Evolutionary conservation across 306 rosid genomes (phyloP).

Genomic region (Prinsepia uniflora): DNA sequence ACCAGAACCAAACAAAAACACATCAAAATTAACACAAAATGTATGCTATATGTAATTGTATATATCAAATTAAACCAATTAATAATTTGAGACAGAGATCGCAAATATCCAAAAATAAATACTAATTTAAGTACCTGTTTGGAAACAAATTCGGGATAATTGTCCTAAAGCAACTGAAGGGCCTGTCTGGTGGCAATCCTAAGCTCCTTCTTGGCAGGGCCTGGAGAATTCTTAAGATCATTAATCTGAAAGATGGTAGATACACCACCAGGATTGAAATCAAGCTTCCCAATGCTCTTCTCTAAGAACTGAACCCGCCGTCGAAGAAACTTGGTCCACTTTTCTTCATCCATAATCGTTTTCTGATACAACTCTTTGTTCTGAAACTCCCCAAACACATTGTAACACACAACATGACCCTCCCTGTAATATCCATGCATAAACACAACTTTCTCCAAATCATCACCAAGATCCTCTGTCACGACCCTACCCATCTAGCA

Average conservation of each 20-base stretch:
- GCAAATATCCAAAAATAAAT: not conserved
- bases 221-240: constrained; percentile 81
- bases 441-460: constrained; percentile 76
- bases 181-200: constrained; percentile 78
- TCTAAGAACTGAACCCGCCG: constrained; percentile 87
- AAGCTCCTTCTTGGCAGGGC: constrained; percentile 72
- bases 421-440: constrained; percentile 72
- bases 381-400: constrained; percentile 89
- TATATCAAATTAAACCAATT: no score
- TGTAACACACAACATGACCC: constrained; percentile 78
- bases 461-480: constrained; percentile 76
- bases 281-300: constrained; percentile 75
- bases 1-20: not conserved
- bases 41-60: no score
- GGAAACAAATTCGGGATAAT: constrained; percentile 89
- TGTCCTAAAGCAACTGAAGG: constrained; percentile 82
- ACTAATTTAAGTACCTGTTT: constrained; percentile 54
- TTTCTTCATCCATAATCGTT: constrained; percentile 53
- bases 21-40: no score
- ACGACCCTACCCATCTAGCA: no score
- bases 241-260: constrained; percentile 75
- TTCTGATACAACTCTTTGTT: constrained; percentile 70
- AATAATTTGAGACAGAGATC: not conserved
- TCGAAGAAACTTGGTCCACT: constrained; percentile 54
- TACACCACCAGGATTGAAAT: constrained; percentile 60